phyloP scores from a whole-genome alignment of 257 asterid species.

The Ocimum tenuiflorum region DNA sequence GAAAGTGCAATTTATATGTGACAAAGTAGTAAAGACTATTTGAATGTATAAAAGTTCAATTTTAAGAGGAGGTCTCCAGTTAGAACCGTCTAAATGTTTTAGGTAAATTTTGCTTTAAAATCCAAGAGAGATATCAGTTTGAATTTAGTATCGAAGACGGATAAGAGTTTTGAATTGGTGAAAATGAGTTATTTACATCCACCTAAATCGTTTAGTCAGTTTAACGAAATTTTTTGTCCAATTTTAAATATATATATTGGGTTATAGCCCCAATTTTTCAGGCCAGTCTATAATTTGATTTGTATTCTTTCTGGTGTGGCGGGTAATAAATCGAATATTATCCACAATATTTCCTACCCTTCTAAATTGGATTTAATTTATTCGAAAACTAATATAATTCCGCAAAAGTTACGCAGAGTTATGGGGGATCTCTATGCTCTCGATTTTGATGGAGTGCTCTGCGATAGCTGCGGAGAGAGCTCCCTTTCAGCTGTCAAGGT shows the following conservation, averaged over 20 bases:
- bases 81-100: too few relatives aligned
- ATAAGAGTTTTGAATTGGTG: too few relatives aligned
- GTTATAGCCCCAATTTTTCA: background rate
- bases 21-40: too few relatives aligned
- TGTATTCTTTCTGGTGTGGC: conserved; percentile 24
- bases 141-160: too few relatives aligned
- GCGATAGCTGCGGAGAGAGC: conserved; percentile 99
- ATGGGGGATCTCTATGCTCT: conserved; percentile 93
- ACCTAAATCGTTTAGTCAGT: too few relatives aligned
- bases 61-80: too few relatives aligned
- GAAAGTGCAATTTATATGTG: too few relatives aligned
- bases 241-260: background rate
- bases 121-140: too few relatives aligned
- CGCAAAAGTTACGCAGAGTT: background rate
- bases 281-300: background rate
- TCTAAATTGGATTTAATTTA: background rate
- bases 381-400: background rate
- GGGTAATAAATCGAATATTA: conserved; percentile 30
- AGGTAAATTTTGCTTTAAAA: too few relatives aligned
- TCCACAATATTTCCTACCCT: conserved; percentile 1
- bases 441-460: conserved; percentile 94
- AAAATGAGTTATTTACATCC: too few relatives aligned
- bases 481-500: conserved; percentile 96
- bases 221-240: too few relatives aligned
- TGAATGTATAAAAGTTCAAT: too few relatives aligned